Evolutionary conservation across 495 filamentous ascomycete species (phyloP), one percentile per base, ranked within the genome.

Genomic region (Lasiosphaeris hirsuta): DNA sequence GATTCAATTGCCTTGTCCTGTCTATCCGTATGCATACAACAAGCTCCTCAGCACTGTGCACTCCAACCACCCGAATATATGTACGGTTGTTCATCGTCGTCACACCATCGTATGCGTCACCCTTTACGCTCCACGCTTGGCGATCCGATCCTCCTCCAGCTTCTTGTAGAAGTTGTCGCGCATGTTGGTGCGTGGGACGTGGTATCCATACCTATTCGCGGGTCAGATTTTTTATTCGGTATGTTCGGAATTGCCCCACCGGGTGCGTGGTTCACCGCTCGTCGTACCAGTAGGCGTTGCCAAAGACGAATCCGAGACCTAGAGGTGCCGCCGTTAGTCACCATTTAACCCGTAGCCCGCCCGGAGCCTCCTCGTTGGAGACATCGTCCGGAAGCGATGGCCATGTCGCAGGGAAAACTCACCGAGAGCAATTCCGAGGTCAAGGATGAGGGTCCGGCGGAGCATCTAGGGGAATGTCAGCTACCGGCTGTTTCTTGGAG

Each of bases 141-240:
- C 68, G 10, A 75, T 74, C 51, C 76, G 76, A 57, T 75, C 58
- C 56, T 72, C 75, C 69, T 80, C 77, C 41, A 79, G 66, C 61
- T 77, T 65, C 56, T 64, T 67, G 69, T 78, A 78, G 73, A 69
- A 74, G 54, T 61, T 60, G 67, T 80, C 77, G 60, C 77, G 77
- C 43, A 69, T 72, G 61, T 75, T 60, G 61, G 73, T 78, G 59
- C 77, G 77, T 33, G 77, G 77, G 53, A 78, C 69, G 68, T 80
- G 77, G 72, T 69, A 80, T 66, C 77, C 77, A 72, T 78, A 78
- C 77, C 77, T 80, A 60, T 37, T 11, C 46, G 15, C 3, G 9
- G 15, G 46, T 66, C 68, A 68, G 65, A 69, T 46, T 11, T 13
- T 35, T 47, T 9, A 37, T 7, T n/a, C 33, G 5, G 8, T 37